These are phyloP conservation scores for Clavulina sp. DNA, from an alignment of 768 basidiomycete species.

Conservation along the genomic window DNA sequence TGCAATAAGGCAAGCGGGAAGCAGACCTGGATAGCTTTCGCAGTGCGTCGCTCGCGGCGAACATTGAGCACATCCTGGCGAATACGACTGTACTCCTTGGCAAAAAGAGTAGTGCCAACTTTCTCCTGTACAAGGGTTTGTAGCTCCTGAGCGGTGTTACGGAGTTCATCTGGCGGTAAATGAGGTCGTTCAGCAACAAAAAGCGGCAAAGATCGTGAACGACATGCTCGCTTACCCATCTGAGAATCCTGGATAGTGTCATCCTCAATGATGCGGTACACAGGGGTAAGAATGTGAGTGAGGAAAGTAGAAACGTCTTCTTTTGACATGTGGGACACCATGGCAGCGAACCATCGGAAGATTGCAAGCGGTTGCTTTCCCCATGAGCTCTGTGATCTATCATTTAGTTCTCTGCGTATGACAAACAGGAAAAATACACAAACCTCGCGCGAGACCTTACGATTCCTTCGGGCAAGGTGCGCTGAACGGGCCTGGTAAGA, in stretches of 20 bases:
- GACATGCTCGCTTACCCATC: conserved; percentile 40
- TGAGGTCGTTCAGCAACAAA: background rate
- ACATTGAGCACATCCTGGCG: conserved; percentile 50
- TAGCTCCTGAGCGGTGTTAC: conserved; percentile 61
- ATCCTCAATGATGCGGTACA: conserved; percentile 78
- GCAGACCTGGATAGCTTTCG: conserved; percentile 32
- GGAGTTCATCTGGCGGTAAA: conserved; percentile 49
- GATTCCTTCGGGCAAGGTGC: conserved; percentile 49
- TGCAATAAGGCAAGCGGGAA: background rate
- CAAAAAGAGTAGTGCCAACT: conserved; percentile 77
- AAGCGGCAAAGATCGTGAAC: background rate
- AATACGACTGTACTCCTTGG: conserved; percentile 60
- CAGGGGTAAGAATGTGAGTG: conserved; percentile 68
- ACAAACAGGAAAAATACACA: conserved; percentile 12
- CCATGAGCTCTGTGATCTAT: conserved; percentile 24
- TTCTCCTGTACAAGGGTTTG: conserved; percentile 75
- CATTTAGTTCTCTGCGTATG: background rate
- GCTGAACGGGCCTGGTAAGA: conserved; percentile 74
- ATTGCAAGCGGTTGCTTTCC: conserved; percentile 59
- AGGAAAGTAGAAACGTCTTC: conserved; percentile 46
- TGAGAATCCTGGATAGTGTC: conserved; percentile 61
- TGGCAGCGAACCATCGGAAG: conserved; percentile 88
- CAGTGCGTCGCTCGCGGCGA: conserved; percentile 53
- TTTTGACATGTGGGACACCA: conserved; percentile 53
- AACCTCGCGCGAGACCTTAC: conserved; percentile 27